These are phyloP conservation scores for Boletus semigastroideus DNA, from an alignment of 1,284 basidiomycete species.

Conservation along the genomic window DNA sequence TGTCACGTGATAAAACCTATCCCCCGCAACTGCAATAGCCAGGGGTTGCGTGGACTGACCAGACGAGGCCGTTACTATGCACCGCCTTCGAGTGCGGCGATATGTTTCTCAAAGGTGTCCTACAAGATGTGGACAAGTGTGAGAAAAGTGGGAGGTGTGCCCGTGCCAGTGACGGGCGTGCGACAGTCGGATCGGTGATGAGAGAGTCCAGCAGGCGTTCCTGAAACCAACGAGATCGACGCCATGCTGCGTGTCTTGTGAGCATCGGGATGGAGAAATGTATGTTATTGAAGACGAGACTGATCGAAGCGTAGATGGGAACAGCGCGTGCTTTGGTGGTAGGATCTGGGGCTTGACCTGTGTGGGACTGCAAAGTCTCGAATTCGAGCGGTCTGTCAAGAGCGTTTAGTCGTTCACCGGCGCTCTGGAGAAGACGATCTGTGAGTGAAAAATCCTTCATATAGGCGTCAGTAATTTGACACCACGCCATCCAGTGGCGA, in stretches of 20 bases:
- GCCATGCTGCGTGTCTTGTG: conserved; percentile 54
- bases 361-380: conserved; percentile 83
- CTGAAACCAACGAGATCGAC: conserved; percentile 80
- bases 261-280: conserved; percentile 20
- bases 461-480: not conserved
- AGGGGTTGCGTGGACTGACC: conserved; percentile 85
- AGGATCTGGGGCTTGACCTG: conserved; percentile 72
- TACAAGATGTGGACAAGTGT: not conserved
- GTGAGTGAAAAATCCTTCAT: not conserved
- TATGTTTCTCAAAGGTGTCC: conserved; percentile 84
- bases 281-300: conserved; percentile 80
- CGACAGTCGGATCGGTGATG: conserved; percentile 83
- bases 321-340: conserved; percentile 78
- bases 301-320: conserved; percentile 79
- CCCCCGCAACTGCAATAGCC: conserved; percentile 69
- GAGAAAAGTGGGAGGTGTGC: no score
- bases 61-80: conserved; percentile 72
- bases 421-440: not conserved
- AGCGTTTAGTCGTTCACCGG: not conserved
- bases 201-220: conserved; percentile 54
- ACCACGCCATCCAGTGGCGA: conserved; percentile 11
- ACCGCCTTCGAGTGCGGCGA: conserved; percentile 84
- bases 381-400: conserved; percentile 54
- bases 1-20: conserved; percentile 45
- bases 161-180: no score